Base-by-base conservation (phyloP, 768 basidiomycete genomes). In the Kwoniella bestiolae region DNA sequence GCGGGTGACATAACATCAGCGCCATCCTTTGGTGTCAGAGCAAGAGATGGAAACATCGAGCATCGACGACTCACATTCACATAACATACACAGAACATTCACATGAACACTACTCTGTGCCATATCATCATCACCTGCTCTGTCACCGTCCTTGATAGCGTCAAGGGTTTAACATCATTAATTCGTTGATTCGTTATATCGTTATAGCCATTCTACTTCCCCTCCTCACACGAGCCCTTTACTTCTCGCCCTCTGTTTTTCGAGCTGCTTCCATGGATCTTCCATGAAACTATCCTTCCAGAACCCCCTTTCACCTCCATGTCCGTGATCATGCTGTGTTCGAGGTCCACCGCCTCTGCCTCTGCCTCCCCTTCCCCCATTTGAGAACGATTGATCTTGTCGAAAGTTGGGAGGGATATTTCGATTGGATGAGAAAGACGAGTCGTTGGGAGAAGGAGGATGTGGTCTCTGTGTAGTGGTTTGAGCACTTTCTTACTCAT, bases 251-350 rank as follows among this genome's bases (percentile, higher is more conserved):
- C 62, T 16, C 14, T 38, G 16, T 16, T 25, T 35, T 21, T 58
- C 56, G 6, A 75, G 46, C 12, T 65, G 63, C 58, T 70, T 65
- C 73, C 73, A 75, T 28, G 73, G 73, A 57, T 75, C 73, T 38
- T 75, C 63, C 23, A 68, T 63, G 49, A 72, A 68, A 45, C 73
- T 72, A 31, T 65, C 60, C 32, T 72, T 67, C 57, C 69, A 74
- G 51, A 61, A 72, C n/a, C 73, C 73, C 55, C 49, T 56, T 18
- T 49, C 55, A 21, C 53, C 45, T 21, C 32, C 52, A 3, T 53
- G 35, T 31, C 61, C 52, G 28, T 38, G 14, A 59, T 25, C 44
- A n/a, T 55, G 2, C 1, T 44, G 35, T 25, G 25, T 25, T 25
- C 59, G n/a, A 5, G 32, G 49, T n/a, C 59, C 51, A 50, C 69